Evolutionary conservation across 2,329 filamentous ascomycete genomes (phyloP).

Genomic region (Penicillium crustosum): DNA sequence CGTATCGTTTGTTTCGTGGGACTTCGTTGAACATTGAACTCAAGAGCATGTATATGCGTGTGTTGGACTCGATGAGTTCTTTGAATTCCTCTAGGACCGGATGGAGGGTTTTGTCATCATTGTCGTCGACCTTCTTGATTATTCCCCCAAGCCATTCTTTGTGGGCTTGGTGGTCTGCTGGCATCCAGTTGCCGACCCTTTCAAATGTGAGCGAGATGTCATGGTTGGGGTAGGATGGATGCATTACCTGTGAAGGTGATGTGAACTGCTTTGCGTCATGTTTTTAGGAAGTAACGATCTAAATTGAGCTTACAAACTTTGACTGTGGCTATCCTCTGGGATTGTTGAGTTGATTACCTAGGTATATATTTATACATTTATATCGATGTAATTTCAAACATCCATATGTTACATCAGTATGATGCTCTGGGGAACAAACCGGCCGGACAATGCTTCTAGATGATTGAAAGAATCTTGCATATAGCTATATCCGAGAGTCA

Average conservation of each 20-base stretch:
- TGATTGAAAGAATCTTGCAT: neutral
- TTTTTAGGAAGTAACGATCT: neutral
- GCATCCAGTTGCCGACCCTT: slow-evolving; percentile 63
- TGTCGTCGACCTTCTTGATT: slow-evolving; percentile 56
- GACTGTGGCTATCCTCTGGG: no score
- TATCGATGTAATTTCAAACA: neutral
- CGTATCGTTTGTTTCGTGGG: slow-evolving; percentile 60
- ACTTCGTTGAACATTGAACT: slow-evolving; percentile 68
- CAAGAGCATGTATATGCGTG: slow-evolving; percentile 67
- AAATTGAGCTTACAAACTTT: neutral
- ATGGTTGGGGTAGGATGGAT: neutral
- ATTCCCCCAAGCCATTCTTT: slow-evolving; percentile 61
- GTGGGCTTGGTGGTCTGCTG: slow-evolving; percentile 62
- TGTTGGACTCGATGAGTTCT: slow-evolving; percentile 62
- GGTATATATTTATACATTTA: neutral
- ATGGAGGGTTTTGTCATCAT: slow-evolving; percentile 50
- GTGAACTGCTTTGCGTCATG: neutral
- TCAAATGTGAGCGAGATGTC: neutral
- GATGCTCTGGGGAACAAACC: neutral
- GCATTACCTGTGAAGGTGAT: slow-evolving; percentile 22
- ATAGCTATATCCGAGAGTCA: neutral
- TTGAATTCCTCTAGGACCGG: slow-evolving; percentile 66
- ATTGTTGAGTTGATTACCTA: neutral
- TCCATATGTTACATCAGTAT: neutral
- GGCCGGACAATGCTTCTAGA: neutral